Evolutionary conservation across 164 flowering plant species (phyloP).

Genomic region (Cinnamomum micranthum): DNA sequence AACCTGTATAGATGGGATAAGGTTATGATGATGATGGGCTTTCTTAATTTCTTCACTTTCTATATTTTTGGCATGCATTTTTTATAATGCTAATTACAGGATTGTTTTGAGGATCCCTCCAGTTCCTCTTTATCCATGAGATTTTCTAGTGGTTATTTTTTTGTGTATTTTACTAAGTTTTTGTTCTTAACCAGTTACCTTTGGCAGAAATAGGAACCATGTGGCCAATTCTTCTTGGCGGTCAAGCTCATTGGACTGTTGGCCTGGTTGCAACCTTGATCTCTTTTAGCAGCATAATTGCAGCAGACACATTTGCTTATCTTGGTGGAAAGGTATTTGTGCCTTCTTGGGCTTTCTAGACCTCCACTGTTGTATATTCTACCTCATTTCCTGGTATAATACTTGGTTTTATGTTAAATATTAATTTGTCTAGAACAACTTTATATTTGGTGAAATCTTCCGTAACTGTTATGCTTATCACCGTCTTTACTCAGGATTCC

Average conservation of each 20-base stretch:
- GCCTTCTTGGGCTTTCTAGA: background rate
- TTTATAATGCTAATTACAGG: background rate
- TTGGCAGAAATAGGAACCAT: constrained; percentile 50
- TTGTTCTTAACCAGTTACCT: constrained; percentile 23
- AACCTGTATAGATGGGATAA: too few relatives aligned
- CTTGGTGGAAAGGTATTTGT: constrained; percentile 81
- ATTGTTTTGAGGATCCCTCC: background rate
- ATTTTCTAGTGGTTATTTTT: constrained; percentile 4
- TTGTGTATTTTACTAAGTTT: constrained; percentile 13
- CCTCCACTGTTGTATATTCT: background rate
- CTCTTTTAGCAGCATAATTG: constrained; percentile 82
- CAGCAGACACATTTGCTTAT: constrained; percentile 95
- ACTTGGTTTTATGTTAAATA: too few relatives aligned
- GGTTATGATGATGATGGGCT: too few relatives aligned
- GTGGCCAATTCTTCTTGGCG: constrained; percentile 95
- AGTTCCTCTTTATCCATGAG: background rate
- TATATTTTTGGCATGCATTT: background rate
- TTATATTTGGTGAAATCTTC: too few relatives aligned
- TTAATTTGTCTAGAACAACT: too few relatives aligned
- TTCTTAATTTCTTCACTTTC: background rate
- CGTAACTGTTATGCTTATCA: too few relatives aligned
- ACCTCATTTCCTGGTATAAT: background rate
- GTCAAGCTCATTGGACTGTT: constrained; percentile 93
- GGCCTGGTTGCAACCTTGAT: constrained; percentile 93
- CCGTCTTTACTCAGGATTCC: too few relatives aligned